Conservation (phyloP, 2,329 filamentous ascomycete species). For the Cryphonectria japonica region DNA sequence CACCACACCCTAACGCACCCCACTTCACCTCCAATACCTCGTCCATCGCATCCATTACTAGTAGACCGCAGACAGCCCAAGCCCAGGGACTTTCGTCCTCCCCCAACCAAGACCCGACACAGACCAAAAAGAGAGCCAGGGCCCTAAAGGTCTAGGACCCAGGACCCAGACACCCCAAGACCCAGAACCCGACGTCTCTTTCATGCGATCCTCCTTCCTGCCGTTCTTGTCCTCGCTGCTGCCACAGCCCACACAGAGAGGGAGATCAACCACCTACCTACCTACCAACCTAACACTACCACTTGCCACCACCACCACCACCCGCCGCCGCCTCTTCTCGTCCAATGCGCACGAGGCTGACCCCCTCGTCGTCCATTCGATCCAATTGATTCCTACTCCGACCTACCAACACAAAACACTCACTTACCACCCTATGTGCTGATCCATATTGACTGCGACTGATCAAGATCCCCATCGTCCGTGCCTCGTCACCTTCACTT, state of each 20-base stretch:
- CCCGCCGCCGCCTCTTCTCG: constrained; percentile 5
- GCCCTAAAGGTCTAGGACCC: constrained; percentile 5
- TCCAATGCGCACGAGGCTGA: constrained; percentile 15
- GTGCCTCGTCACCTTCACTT: constrained; percentile 17
- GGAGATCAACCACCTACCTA: not conserved
- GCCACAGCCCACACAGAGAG: not conserved
- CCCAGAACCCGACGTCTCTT: constrained; percentile 10
- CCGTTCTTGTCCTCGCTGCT: constrained; percentile 8
- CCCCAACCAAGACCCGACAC: not conserved
- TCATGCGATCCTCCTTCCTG: constrained; percentile 13
- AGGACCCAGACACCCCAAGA: constrained; percentile 4
- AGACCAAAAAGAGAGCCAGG: not conserved
- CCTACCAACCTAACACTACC: not conserved
- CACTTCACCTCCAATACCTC: not conserved
- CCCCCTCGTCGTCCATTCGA: constrained; percentile 11
- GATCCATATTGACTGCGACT: not conserved
- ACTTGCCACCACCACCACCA: constrained; percentile 8
- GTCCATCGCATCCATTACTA: constrained; percentile 1
- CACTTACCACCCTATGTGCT: constrained; percentile 9
- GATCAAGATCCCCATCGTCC: not conserved
- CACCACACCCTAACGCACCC: constrained; percentile 6
- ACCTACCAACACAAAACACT: constrained; percentile 18
- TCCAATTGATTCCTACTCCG: constrained; percentile 13
- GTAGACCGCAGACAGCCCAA: not conserved
- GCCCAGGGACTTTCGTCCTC: not conserved